Base-by-base conservation (phyloP, 2,329 filamentous ascomycete genomes). In the Mycosphaerella sp. region DNA sequence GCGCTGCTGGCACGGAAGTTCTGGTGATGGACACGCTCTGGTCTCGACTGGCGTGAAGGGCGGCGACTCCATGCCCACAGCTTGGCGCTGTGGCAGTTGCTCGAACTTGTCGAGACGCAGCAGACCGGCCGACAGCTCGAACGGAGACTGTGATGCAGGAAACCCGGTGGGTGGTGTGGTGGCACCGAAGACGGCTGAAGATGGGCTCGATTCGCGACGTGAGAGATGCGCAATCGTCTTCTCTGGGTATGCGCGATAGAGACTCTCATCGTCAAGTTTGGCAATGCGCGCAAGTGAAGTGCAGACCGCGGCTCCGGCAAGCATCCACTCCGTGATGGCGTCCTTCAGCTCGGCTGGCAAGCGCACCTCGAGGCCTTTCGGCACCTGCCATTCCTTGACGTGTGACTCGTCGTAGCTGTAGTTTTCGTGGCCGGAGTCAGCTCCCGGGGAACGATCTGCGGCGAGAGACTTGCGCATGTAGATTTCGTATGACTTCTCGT, bases 301-400 rank as follows among this genome's bases (percentile, higher is more conserved):
- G 58, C 69, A 65, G 34, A 76, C 70, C 38, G 74, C 74, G 14
- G 76, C 76, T 41, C 72, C 74, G 48, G 73, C 69, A 45, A 71
- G 70, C 58, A 72, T 69, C 62, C 76, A 69, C 32, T 69, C 64
- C 4, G 67, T 63, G 31, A 74, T 55, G 34, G 60, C 61, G 10
- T 64, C 58, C 47, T 67, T 62, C 11, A 77, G 62, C 12, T 66
- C 56, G 1, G 55, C 38, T 4, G 74, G 72, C 9, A 77, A 66
- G 31, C 59, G 63, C 29, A 65, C 56, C 64, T 69, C 67, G 26
- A 76, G 62, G 10, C 67, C 61, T 26, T 70, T 58, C 0, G 73
- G 67, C 46, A 74, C 64, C 45, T 65, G 63, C 71, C 72, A 77
- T 8, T 63, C 56, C 6, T 55, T 50, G 26, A 76, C 64, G 58